Conservation (phyloP, 345 rosid genomes). For the Salix koriyanagi region DNA sequence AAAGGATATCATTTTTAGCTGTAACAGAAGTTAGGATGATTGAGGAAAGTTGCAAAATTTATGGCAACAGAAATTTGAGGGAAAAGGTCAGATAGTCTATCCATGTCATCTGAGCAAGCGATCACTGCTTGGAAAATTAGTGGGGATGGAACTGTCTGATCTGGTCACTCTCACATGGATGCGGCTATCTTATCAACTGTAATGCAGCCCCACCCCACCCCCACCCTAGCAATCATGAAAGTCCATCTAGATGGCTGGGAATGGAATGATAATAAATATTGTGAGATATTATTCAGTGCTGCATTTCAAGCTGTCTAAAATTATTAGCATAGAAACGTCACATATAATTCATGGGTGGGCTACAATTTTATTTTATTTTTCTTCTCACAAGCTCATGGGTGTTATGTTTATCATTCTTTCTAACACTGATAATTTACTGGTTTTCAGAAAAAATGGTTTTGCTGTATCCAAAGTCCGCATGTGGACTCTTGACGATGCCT, state of each 20-base stretch:
- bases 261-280: not conserved
- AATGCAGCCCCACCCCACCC: not conserved
- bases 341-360: not conserved
- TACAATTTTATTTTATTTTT: not conserved
- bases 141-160: not conserved
- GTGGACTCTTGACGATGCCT: constrained; percentile 54
- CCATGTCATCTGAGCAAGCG: not conserved
- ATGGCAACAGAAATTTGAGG: not conserved
- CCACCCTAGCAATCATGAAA: not conserved
- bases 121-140: not conserved
- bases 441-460: constrained; percentile 88
- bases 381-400: not conserved
- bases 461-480: constrained; percentile 69
- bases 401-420: constrained; percentile 3
- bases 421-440: constrained; percentile 11
- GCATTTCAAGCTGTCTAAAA: not conserved
- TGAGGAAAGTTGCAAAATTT: not conserved
- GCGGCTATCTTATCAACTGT: not conserved
- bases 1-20: not conserved
- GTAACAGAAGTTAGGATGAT: not conserved
- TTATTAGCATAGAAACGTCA: not conserved
- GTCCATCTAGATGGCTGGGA: not conserved
- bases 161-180: not conserved
- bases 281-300: not conserved
- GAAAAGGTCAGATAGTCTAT: not conserved